Evolutionary conservation across 2,329 filamentous ascomycete genomes (phyloP).

Genomic region (Stagonosporopsis cucurbitacearum): DNA sequence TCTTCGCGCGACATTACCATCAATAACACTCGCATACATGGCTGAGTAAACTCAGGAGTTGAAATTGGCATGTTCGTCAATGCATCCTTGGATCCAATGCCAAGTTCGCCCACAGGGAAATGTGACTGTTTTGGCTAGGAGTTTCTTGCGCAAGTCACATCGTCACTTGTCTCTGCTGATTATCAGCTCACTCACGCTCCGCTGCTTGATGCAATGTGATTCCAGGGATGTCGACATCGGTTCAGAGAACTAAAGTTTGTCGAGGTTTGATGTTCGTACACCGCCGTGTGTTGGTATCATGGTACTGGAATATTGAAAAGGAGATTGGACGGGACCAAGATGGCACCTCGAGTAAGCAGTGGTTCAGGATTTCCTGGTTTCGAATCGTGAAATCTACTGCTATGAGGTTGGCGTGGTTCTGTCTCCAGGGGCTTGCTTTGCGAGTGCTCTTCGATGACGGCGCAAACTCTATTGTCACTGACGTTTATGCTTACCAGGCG

Average conservation of each 20-base stretch:
- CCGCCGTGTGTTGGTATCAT: not conserved
- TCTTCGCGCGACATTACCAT: not conserved
- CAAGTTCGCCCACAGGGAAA: conserved; percentile 6
- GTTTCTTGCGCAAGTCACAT: not conserved
- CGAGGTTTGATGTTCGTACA: not conserved
- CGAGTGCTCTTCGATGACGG: not conserved
- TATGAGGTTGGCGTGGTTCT: not conserved
- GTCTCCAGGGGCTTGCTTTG: not conserved
- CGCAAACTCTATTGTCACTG: conserved; percentile 4
- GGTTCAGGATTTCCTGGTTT: conserved; percentile 3
- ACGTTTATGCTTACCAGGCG: conserved; percentile 12
- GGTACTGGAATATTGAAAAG: conserved; percentile 3
- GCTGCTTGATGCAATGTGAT: not conserved
- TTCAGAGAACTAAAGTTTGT: not conserved
- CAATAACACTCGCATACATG: not conserved
- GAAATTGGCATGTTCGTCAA: not conserved
- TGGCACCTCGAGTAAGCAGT: not conserved
- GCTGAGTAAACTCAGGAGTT: not conserved
- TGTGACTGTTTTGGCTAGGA: conserved; percentile 2
- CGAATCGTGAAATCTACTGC: conserved; percentile 5
- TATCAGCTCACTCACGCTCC: not conserved
- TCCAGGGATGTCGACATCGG: conserved; percentile 2
- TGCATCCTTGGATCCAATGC: conserved; percentile 1
- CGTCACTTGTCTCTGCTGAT: not conserved
- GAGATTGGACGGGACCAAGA: conserved; percentile 3